Percentiles rank a stretch among this genome's conserved stretches.
Evolutionary conservation across 495 filamentous ascomycete genomes (phyloP).

Genomic region (Talaromyces stipitatus): DNA sequence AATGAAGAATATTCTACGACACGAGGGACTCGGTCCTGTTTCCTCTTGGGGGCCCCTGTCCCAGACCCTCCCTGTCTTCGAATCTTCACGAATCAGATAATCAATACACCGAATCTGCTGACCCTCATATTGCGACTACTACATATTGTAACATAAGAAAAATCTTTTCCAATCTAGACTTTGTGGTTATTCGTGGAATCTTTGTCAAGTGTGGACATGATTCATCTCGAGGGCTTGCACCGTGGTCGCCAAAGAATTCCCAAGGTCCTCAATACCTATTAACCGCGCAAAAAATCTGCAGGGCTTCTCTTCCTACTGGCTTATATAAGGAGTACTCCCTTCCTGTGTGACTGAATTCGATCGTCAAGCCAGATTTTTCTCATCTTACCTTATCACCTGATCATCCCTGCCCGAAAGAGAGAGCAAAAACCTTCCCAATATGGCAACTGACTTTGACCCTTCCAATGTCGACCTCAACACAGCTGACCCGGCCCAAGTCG

Average conservation of each 20-base stretch:
- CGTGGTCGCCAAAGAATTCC: not conserved
- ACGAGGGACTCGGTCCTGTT: not conserved
- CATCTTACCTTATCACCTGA: not conserved
- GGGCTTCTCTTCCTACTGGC: not conserved
- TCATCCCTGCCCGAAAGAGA: not conserved
- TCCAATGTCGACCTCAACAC: slow-evolving; percentile 31
- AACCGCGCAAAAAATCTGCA: not conserved
- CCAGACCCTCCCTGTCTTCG: not conserved
- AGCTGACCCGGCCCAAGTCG: slow-evolving; percentile 22
- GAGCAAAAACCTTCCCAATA: not conserved
- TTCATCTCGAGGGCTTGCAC: not conserved
- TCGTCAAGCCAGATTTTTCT: not conserved
- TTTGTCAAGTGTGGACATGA: not conserved
- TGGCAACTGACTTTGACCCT: slow-evolving; percentile 23
- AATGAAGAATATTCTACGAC: not conserved
- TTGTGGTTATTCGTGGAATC: not conserved
- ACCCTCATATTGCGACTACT: not conserved
- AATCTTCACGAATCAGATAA: not conserved
- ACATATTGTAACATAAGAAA: not conserved
- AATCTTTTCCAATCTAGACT: not conserved
- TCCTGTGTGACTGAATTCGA: not conserved
- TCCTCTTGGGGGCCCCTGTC: not conserved
- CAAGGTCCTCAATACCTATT: slow-evolving; percentile 1
- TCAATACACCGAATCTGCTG: not conserved
- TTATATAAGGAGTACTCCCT: not conserved